Conservation (phyloP, 768 basidiomycete genomes). For the Leccinellum albellum region DNA sequence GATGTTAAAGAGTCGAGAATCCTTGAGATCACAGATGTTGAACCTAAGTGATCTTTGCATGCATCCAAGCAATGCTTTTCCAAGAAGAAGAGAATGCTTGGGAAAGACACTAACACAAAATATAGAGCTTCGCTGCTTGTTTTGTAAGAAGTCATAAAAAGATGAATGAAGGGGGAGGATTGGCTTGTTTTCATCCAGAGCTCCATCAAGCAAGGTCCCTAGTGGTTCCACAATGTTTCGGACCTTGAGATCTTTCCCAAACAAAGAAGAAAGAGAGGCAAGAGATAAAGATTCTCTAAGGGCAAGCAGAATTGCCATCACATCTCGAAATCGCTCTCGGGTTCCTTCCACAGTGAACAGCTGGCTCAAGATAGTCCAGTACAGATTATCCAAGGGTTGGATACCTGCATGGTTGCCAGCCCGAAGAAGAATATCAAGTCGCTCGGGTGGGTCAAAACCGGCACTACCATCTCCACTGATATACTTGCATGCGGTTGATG, state of each 20-base stretch:
- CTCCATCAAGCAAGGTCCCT: not conserved
- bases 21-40: not conserved
- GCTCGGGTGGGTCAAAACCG: not conserved
- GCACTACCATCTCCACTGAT: not conserved
- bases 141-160: not conserved
- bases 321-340: not conserved
- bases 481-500: not conserved
- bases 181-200: not conserved
- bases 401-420: not conserved
- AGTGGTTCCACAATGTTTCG: not conserved
- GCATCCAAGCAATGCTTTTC: not conserved
- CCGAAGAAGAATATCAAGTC: not conserved
- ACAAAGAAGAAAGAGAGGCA: not conserved
- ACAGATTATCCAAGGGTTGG: not conserved
- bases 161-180: not conserved
- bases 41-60: not conserved
- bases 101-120: not conserved
- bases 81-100: not conserved
- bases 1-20: not conserved
- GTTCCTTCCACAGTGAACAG: not conserved
- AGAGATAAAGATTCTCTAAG: not conserved
- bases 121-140: not conserved
- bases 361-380: not conserved
- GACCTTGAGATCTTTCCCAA: not conserved
- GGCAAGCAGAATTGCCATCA: not conserved